Evolutionary conservation across 2,329 filamentous ascomycete species (phyloP).

Genomic region (Sporothrix protearum): DNA sequence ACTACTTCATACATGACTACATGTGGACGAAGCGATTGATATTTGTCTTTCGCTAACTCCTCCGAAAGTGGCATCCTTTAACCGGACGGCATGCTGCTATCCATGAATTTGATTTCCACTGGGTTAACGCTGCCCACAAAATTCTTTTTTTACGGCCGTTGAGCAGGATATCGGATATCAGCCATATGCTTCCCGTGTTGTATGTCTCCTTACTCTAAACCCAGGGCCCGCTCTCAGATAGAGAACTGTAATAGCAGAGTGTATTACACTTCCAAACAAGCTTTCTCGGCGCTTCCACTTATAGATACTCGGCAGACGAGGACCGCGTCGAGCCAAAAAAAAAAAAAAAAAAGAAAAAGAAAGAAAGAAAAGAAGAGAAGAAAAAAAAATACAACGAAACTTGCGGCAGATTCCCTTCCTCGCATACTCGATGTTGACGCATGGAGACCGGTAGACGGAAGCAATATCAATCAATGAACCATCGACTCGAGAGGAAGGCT

Average conservation of each 20-base stretch:
- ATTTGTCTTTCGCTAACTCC: too few relatives aligned
- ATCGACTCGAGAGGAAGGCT: background rate
- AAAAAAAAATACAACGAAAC: too few relatives aligned
- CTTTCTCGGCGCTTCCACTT: conserved; percentile 14
- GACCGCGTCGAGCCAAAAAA: too few relatives aligned
- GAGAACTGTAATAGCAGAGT: too few relatives aligned
- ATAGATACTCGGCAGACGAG: background rate
- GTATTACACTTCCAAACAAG: background rate
- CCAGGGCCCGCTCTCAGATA: background rate
- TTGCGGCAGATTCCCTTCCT: background rate
- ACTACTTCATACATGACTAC: too few relatives aligned
- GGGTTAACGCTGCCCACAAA: background rate
- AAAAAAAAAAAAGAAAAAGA: too few relatives aligned
- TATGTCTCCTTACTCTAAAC: background rate
- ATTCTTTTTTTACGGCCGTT: background rate
- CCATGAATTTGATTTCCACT: too few relatives aligned
- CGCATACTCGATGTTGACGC: background rate
- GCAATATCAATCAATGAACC: conserved; percentile 5
- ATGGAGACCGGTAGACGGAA: background rate
- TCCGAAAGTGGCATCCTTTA: too few relatives aligned
- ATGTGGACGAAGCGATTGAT: too few relatives aligned
- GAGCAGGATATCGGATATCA: background rate
- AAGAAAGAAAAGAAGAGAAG: too few relatives aligned
- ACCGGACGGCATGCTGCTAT: background rate
- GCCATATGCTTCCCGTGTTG: background rate